phyloP scores from a whole-genome alignment of 345 rosid species.

The Eutrema japonicum region DNA sequence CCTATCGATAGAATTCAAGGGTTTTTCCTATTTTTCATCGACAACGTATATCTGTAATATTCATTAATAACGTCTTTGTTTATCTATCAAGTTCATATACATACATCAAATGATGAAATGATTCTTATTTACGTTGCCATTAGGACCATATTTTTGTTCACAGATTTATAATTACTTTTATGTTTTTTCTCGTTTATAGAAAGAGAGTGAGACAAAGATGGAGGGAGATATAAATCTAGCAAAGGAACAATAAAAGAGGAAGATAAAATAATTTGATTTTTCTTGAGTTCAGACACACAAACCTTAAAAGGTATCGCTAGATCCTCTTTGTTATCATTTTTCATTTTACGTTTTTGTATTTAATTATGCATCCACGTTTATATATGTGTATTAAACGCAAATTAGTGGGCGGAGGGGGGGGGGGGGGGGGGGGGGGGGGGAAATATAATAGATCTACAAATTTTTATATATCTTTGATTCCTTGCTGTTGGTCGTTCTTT shows the following conservation, averaged over 20 bases:
- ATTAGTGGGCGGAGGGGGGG: too few species aligned
- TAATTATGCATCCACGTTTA: not conserved
- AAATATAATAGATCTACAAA: not conserved
- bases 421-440: too few species aligned
- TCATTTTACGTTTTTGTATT: not conserved
- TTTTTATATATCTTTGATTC: not conserved
- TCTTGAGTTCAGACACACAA: not conserved
- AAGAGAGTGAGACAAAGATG: not conserved
- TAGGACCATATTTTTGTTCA: not conserved
- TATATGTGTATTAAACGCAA: not conserved
- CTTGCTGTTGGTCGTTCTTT: not conserved
- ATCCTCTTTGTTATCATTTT: constrained; percentile 22
- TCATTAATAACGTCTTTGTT: not conserved
- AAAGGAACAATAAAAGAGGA: constrained; percentile 6
- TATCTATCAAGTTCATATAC: not conserved
- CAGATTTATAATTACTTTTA: not conserved
- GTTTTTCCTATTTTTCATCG: not conserved
- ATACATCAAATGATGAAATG: constrained; percentile 8
- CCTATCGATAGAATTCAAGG: not conserved
- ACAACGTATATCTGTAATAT: too few species aligned
- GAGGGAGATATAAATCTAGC: constrained; percentile 1
- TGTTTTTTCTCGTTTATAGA: constrained; percentile 16
- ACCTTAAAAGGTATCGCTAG: constrained; percentile 12
- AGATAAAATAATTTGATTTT: constrained; percentile 8
- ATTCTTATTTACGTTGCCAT: constrained; percentile 2